Base-by-base conservation (phyloP, 352 stramenopile species). In the Saprolegnia diclina region DNA sequence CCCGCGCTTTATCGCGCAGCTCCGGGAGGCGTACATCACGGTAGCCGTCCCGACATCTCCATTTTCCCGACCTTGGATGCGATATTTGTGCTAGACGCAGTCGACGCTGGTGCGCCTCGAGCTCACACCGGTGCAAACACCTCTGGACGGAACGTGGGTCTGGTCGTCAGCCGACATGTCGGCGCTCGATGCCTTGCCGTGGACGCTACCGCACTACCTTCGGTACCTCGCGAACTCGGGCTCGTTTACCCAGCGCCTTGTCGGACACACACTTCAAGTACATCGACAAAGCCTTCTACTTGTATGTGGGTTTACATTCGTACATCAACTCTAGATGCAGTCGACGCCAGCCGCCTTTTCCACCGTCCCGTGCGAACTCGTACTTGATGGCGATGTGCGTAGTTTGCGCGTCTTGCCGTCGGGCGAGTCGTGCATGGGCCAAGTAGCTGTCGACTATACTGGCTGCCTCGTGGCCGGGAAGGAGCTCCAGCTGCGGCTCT, bases 1-100 rank as follows among this genome's bases (percentile, higher is more conserved):
- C 44, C 50, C 22, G 6, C 46, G 53, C 24, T 69, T 69, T 62
- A 37, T 69, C 7, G 63, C 63, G 13, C 63, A 69, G 38, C 18
- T 69, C 21, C 63, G 63, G 7, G 63, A 69, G 26, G 54, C 46
- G 48, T 69, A 48, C 26, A 69, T 69, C 61, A 45, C 38, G 26
- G 63, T 69, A 61, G 13, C 13, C 11, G 7, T 45, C 38, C 7
- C 7, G 7, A 48, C 42, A 32, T 64, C 1, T 19, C 22, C 10
- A 40, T 44, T 29, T 14, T 1, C 4, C 19, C 0, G 21, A 5
- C 54, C 29, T 38, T 35, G 29, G 2, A 48, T n/a, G 42, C 42
- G 7, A 45, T 45, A 7, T 45, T 14, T 45, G 14, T 48, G 42
- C 42, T 48, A 48, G 42, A 48, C 42, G 42, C 13, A 48, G 42